A percentile compares a stretch with the other conserved stretches of the same genome.
phyloP scores from a whole-genome alignment of 1,284 basidiomycete species.

The Rhodotorula mucilaginosa region DNA sequence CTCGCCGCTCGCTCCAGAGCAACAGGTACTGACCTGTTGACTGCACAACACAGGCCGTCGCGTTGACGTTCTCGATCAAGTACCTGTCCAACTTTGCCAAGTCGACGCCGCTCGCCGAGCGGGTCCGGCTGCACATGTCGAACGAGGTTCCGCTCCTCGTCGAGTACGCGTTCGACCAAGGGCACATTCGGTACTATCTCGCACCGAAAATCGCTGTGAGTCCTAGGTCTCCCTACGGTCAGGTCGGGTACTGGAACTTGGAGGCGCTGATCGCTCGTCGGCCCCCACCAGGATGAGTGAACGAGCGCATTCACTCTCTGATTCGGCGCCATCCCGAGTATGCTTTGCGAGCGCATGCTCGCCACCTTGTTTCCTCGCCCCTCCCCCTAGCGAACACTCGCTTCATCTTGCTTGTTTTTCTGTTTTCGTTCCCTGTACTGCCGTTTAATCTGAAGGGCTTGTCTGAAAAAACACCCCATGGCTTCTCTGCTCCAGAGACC shows the following conservation, averaged over 20 bases:
- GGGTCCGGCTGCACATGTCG: slow-evolving; percentile 79
- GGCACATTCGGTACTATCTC: slow-evolving; percentile 79
- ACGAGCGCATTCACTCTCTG: too few relatives aligned
- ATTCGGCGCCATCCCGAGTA: too few relatives aligned
- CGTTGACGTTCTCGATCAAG: slow-evolving; percentile 92
- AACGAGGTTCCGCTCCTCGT: slow-evolving; percentile 88
- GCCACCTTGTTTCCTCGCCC: neutral
- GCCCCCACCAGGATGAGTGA: too few relatives aligned
- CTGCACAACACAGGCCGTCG: slow-evolving; percentile 62
- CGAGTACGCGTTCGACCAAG: slow-evolving; percentile 78
- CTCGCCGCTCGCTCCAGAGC: neutral
- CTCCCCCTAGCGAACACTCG: neutral
- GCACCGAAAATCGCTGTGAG: slow-evolving; percentile 73
- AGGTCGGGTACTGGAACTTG: too few relatives aligned
- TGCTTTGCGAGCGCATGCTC: neutral
- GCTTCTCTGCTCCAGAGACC: too few relatives aligned
- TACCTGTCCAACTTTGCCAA: slow-evolving; percentile 98
- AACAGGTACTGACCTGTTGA: neutral
- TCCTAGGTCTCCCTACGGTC: neutral
- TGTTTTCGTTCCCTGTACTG: neutral
- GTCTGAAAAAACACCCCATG: too few relatives aligned
- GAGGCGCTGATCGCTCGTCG: too few relatives aligned
- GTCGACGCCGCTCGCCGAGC: slow-evolving; percentile 71
- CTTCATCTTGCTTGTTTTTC: too few relatives aligned
- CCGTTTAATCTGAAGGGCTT: too few relatives aligned